Evolutionary conservation across 2,329 filamentous ascomycete genomes (phyloP), one percentile per base, ranked within the genome.

Genomic region (Hymenotorrendiella dingleyae): DNA sequence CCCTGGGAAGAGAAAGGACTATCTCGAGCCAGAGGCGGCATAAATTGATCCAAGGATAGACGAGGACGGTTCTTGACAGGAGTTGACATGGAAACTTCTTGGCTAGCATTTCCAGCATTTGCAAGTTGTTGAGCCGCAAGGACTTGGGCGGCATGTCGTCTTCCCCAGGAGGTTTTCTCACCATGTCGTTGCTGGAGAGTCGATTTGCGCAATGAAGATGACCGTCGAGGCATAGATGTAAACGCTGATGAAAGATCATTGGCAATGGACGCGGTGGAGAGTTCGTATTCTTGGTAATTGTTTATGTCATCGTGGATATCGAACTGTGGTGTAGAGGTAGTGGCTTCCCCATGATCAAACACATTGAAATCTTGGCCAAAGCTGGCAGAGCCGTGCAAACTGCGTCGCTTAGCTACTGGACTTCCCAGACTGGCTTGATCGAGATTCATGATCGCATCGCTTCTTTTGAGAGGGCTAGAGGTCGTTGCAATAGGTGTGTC

Each of bases 331-430:
- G 59, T 55, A 30, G 65, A 59, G 4, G 67, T 58, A 16, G n/a
- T 22, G 6, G 38, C 19, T n/a, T 67, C 62, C 33, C 57, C 66
- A 44, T 75, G 71, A 46, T 90, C 87, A 61, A 94, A 94, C 24
- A 94, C 80, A 61, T 80, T 88, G 59, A 87, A 84, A 53, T 74
- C 74, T 43, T 66, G 62, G 10, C 34, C 73, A 72, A 82, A 70
- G 53, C 68, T 77, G n/a, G 82, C 72, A 32, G 81, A 76, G 37
- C 84, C 84, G 62, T 95, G 87, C 54, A 94, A 67, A 65, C 90
- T 96, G 57, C 93, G 80, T 52, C 93, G 78, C 70, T 96, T 96
- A 35, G 90, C 86, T 46, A 91, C 86, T 0, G 93, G 91, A 58
- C 86, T 96, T 54, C 86, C 86, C 43, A 85, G 72, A 55, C 76